These are phyloP conservation scores for Xylariales sp. DNA, from an alignment of 2,329 filamentous ascomycete species.

Conservation along the genomic window DNA sequence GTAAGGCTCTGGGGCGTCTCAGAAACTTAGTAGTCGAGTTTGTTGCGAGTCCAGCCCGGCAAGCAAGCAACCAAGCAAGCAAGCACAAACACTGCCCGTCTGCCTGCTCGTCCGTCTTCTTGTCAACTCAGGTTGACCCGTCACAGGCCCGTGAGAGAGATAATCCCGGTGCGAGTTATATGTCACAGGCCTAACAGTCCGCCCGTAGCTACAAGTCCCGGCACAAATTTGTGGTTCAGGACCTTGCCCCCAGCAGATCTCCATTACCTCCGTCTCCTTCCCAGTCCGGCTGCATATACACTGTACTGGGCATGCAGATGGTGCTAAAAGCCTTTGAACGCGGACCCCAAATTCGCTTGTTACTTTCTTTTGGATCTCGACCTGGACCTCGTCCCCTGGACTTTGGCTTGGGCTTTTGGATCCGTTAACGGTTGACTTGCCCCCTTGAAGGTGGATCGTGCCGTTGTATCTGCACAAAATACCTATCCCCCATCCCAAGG, in stretches of 20 bases:
- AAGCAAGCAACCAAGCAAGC: conserved; percentile 6
- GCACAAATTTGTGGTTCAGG: conserved; percentile 45
- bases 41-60: conserved; percentile 14
- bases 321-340: conserved; percentile 50
- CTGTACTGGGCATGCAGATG: conserved; percentile 47
- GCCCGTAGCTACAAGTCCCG: conserved; percentile 44
- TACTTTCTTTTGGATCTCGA: conserved; percentile 43
- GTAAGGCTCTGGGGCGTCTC: conserved; percentile 29
- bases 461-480: conserved; percentile 48
- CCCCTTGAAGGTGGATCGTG: conserved; percentile 49
- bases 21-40: conserved; percentile 3
- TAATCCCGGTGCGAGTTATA: conserved; percentile 39
- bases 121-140: conserved; percentile 38
- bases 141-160: conserved; percentile 35
- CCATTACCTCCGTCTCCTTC: conserved; percentile 51
- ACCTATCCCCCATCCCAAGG: conserved; percentile 46
- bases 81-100: conserved; percentile 19
- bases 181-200: conserved; percentile 33
- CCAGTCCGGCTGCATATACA: conserved; percentile 51
- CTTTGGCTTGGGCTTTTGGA: conserved; percentile 38
- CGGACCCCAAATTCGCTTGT: conserved; percentile 47
- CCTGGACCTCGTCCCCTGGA: conserved; percentile 47
- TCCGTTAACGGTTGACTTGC: conserved; percentile 47
- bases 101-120: conserved; percentile 33
- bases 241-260: conserved; percentile 47